Conservation (phyloP, 805 yeast genomes). For the Saccharomycopsis malanga region DNA sequence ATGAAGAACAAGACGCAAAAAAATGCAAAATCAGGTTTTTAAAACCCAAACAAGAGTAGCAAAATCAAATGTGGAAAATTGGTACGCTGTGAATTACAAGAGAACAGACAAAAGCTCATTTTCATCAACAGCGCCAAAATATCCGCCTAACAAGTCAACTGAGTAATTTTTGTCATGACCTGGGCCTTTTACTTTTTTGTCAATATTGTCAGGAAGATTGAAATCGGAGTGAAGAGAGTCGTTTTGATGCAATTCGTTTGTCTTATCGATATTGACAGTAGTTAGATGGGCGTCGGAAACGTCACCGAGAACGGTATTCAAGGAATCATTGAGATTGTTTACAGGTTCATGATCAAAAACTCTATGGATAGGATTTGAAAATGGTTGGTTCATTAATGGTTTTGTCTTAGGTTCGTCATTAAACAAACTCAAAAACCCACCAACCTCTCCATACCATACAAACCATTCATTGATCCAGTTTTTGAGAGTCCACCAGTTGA, state of each 20-base stretch:
- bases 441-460: slow-evolving; percentile 18
- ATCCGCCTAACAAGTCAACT: slow-evolving; percentile 7
- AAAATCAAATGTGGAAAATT: no score
- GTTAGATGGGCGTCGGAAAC: neutral
- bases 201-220: neutral
- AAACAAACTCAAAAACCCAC: slow-evolving; percentile 10
- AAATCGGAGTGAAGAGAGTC: neutral
- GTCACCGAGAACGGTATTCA: neutral
- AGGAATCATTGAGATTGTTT: neutral
- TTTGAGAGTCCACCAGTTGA: slow-evolving; percentile 7
- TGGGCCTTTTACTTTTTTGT: neutral
- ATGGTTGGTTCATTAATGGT: neutral
- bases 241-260: neutral
- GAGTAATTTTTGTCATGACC: neutral
- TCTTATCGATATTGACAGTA: neutral
- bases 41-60: no score
- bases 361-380: neutral
- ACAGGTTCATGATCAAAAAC: neutral
- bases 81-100: neutral
- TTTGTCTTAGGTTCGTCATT: neutral
- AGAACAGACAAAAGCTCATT: slow-evolving; percentile 2
- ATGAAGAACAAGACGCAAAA: no score
- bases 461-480: slow-evolving; percentile 15
- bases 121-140: slow-evolving; percentile 5
- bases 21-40: no score